Evolutionary conservation across 306 rosid species (phyloP).

Genomic region (Cicer cuneatum): DNA sequence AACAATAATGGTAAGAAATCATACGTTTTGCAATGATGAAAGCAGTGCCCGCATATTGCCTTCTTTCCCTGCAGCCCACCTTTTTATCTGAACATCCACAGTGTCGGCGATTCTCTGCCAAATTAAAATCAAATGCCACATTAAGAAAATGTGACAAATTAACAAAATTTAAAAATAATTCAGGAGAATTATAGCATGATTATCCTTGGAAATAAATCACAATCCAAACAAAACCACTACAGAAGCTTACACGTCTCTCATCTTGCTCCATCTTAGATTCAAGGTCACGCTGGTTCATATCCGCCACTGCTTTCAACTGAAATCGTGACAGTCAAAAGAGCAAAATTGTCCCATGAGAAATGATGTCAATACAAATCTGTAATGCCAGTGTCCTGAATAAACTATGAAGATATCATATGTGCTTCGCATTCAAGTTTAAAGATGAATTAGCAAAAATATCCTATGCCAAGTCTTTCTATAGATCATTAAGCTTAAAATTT

Average conservation of each 20-base stretch:
- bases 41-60: slow-evolving; percentile 91
- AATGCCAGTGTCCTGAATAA: slow-evolving; percentile 26
- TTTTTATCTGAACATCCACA: slow-evolving; percentile 65
- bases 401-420: slow-evolving; percentile 26
- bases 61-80: slow-evolving; percentile 93
- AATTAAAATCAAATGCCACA: slow-evolving; percentile 37
- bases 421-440: slow-evolving; percentile 13
- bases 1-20: slow-evolving; percentile 39
- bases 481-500: slow-evolving; percentile 14
- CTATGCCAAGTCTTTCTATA: slow-evolving; percentile 26
- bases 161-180: not conserved
- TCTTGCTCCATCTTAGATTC: slow-evolving; percentile 84
- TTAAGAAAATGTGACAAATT: slow-evolving; percentile 20
- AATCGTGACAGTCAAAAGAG: slow-evolving; percentile 42
- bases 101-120: slow-evolving; percentile 77
- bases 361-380: slow-evolving; percentile 28
- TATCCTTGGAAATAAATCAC: slow-evolving; percentile 22
- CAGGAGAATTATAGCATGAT: slow-evolving; percentile 24
- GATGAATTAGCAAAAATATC: slow-evolving; percentile 27
- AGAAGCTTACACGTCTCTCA: slow-evolving; percentile 78
- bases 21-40: slow-evolving; percentile 73
- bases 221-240: slow-evolving; percentile 30
- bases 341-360: slow-evolving; percentile 21
- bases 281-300: slow-evolving; percentile 86
- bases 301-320: slow-evolving; percentile 87